Evolutionary conservation across 108 stramenopile species (phyloP).

Genomic region (Schizochytrium sp.): DNA sequence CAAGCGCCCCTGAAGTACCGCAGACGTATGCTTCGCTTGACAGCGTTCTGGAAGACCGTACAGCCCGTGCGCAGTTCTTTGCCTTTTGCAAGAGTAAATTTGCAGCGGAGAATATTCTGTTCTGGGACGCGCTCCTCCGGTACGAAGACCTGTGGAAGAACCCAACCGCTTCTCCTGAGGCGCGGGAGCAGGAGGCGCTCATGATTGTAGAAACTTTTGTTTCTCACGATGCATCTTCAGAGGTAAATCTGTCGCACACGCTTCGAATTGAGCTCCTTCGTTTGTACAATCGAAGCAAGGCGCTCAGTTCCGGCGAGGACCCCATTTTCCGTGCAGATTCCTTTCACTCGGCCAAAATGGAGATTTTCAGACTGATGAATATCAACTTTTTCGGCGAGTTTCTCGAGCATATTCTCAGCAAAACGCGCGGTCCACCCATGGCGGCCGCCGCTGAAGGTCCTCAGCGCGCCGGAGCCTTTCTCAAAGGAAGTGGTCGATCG

Average conservation of each 20-base stretch:
- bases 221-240: background rate
- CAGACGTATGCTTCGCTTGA: background rate
- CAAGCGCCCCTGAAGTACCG: background rate
- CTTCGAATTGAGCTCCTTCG: background rate
- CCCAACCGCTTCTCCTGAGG: background rate
- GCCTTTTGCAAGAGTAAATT: background rate
- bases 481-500: too few species aligned
- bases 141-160: background rate
- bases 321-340: background rate
- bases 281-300: background rate
- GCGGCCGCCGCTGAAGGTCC: background rate
- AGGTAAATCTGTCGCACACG: background rate
- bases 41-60: background rate
- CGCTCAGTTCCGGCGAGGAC: background rate
- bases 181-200: background rate
- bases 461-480: too few species aligned
- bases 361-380: background rate
- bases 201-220: background rate
- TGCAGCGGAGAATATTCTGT: background rate
- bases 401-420: background rate
- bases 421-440: background rate
- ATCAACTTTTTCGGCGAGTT: constrained; percentile 1
- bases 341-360: background rate
- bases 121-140: background rate
- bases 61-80: background rate